Conservation (phyloP, 2,329 filamentous ascomycete species). For the Curvularia sp. region DNA sequence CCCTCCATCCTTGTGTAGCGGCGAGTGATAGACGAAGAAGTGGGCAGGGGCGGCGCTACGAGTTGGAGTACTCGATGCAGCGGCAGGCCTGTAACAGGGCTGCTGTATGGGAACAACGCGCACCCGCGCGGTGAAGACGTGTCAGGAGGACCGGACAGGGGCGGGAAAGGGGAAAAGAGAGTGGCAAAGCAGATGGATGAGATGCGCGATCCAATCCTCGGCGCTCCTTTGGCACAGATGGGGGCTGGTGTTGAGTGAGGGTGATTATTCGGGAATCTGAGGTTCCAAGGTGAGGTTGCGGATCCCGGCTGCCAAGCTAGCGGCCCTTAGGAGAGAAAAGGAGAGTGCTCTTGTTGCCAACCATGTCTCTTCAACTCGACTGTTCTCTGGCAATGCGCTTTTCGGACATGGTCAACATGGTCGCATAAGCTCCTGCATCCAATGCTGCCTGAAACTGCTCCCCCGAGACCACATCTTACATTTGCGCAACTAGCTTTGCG, state of each 20-base stretch:
- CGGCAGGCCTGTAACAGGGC: conserved; percentile 32
- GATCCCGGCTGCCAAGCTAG: conserved; percentile 24
- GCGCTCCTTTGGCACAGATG: conserved; percentile 30
- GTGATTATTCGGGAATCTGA: conserved; percentile 33
- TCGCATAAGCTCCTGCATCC: conserved; percentile 24
- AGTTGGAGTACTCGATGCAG: conserved; percentile 30
- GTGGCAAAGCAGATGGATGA: conserved; percentile 20
- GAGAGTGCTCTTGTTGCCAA: conserved; percentile 27
- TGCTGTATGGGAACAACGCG: conserved; percentile 34
- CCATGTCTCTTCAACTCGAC: conserved; percentile 24
- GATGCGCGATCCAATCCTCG: conserved; percentile 21
- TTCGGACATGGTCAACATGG: conserved; percentile 10
- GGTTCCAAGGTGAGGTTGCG: conserved; percentile 29
- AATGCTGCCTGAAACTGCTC: conserved; percentile 3
- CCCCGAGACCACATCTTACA: background rate
- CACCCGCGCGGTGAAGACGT: conserved; percentile 38
- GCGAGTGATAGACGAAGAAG: conserved; percentile 12
- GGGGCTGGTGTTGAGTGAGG: conserved; percentile 35
- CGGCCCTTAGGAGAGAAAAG: conserved; percentile 21
- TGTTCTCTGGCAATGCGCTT: conserved; percentile 16
- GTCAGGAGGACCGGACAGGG: conserved; percentile 22
- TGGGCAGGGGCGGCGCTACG: conserved; percentile 18
- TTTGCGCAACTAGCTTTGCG: conserved; percentile 16
- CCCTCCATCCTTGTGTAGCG: conserved; percentile 39
- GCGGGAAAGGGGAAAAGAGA: conserved; percentile 8